Conservation (phyloP, 768 basidiomycete species). For the Kwoniella sp. region DNA sequence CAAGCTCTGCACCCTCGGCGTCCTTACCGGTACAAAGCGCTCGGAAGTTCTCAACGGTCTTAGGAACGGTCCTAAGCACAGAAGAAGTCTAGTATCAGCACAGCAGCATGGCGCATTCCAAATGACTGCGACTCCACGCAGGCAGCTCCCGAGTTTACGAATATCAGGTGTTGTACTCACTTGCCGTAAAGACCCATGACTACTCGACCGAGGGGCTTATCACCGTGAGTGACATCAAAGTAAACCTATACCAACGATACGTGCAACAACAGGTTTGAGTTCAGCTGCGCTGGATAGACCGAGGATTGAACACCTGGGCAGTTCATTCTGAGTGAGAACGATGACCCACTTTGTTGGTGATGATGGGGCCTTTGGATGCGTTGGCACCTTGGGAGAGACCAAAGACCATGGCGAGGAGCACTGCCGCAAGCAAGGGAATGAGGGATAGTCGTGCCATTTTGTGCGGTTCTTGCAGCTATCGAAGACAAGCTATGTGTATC, state of each 20-base stretch:
- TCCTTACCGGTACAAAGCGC: slow-evolving; percentile 81
- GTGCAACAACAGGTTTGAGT: neutral
- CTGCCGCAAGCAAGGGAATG: slow-evolving; percentile 36
- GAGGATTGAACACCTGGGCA: too few species aligned
- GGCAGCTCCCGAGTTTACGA: too few species aligned
- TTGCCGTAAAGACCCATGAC: slow-evolving; percentile 88
- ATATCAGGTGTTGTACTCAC: too few species aligned
- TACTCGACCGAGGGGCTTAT: slow-evolving; percentile 79
- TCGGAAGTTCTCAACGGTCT: slow-evolving; percentile 94
- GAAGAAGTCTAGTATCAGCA: slow-evolving; percentile 1
- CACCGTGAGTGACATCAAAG: slow-evolving; percentile 94
- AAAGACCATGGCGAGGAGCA: slow-evolving; percentile 52
- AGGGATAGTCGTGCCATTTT: slow-evolving; percentile 35
- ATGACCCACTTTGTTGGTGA: slow-evolving; percentile 69
- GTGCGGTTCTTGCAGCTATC: neutral
- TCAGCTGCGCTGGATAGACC: too few species aligned
- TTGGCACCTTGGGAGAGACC: slow-evolving; percentile 59
- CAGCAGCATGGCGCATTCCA: neutral
- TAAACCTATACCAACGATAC: slow-evolving; percentile 61
- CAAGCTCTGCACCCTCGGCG: slow-evolving; percentile 75
- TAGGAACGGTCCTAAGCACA: slow-evolving; percentile 75
- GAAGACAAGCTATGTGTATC: neutral
- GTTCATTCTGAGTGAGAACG: neutral
- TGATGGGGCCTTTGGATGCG: slow-evolving; percentile 80
- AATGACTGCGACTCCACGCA: slow-evolving; percentile 1